phyloP scores from a whole-genome alignment of 2,329 filamentous ascomycete species.

The Emergomyces pasteurianus region DNA sequence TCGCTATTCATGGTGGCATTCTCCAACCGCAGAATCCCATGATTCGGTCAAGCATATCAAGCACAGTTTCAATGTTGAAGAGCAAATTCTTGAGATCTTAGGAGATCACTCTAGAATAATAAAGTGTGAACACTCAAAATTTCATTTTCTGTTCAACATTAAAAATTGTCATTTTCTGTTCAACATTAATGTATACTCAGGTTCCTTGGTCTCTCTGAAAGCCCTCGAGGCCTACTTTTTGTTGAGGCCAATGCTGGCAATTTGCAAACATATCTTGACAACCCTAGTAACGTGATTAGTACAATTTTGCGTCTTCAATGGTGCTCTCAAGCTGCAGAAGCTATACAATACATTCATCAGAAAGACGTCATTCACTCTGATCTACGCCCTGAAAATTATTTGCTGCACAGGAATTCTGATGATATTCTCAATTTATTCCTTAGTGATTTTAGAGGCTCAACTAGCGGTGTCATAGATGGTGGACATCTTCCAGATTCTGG shows the following conservation, averaged over 20 bases:
- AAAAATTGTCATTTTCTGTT: neutral
- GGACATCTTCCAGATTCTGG: constrained; percentile 16
- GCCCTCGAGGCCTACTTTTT: constrained; percentile 9
- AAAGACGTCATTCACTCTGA: constrained; percentile 24
- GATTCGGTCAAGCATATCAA: constrained; percentile 5
- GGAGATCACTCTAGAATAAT: constrained; percentile 6
- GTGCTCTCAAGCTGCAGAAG: constrained; percentile 20
- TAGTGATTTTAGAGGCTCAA: constrained; percentile 23
- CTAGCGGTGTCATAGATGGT: constrained; percentile 18
- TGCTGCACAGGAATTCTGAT: constrained; percentile 17
- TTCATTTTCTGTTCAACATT: too few species aligned
- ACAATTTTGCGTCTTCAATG: constrained; percentile 13
- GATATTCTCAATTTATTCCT: constrained; percentile 19
- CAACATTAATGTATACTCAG: constrained; percentile 4
- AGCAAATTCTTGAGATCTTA: constrained; percentile 7
- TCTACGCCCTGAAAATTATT: constrained; percentile 21
- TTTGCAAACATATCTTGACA: constrained; percentile 12
- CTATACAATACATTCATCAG: constrained; percentile 19
- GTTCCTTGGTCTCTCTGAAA: constrained; percentile 5
- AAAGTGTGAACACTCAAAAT: neutral
- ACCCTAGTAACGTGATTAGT: constrained; percentile 9
- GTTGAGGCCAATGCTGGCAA: constrained; percentile 14
- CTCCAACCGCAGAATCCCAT: constrained; percentile 1
- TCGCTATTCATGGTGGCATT: constrained; percentile 8
- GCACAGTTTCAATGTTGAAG: constrained; percentile 5